Evolutionary conservation across 352 stramenopile genomes (phyloP).

Genomic region (Thalassiosira pacifica): DNA sequence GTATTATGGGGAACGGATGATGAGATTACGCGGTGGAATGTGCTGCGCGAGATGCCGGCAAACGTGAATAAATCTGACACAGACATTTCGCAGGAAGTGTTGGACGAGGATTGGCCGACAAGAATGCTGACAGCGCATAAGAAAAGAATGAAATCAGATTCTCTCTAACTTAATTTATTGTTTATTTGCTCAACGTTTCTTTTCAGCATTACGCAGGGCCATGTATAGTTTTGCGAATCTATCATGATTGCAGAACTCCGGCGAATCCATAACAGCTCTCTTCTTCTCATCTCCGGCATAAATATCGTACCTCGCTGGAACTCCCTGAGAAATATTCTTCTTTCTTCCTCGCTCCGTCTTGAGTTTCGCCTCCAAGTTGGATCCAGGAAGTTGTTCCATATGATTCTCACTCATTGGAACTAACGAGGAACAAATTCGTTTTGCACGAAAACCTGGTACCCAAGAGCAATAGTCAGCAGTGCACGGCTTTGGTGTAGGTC

Average conservation of each 20-base stretch:
- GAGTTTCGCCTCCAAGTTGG: slow-evolving; percentile 30
- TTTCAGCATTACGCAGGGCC: no score
- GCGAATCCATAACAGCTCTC: neutral
- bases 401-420: neutral
- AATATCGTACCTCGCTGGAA: slow-evolving; percentile 25
- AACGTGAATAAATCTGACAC: slow-evolving; percentile 15
- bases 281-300: slow-evolving; percentile 18
- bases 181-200: no score
- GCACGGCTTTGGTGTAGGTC: slow-evolving; percentile 34
- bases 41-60: neutral
- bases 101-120: slow-evolving; percentile 40
- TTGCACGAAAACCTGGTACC: neutral
- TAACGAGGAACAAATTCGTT: neutral
- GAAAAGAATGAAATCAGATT: neutral
- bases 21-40: slow-evolving; percentile 24
- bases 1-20: slow-evolving; percentile 29
- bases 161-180: no score
- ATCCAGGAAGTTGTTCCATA: slow-evolving; percentile 13
- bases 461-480: slow-evolving; percentile 28
- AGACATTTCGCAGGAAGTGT: slow-evolving; percentile 36
- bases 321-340: slow-evolving; percentile 25
- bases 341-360: slow-evolving; percentile 16
- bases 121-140: slow-evolving; percentile 23
- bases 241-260: neutral
- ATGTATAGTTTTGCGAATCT: neutral